Evolutionary conservation across 306 rosid species (phyloP), one percentile per base, ranked within the genome.

Genomic region (Quercus bicolor): DNA sequence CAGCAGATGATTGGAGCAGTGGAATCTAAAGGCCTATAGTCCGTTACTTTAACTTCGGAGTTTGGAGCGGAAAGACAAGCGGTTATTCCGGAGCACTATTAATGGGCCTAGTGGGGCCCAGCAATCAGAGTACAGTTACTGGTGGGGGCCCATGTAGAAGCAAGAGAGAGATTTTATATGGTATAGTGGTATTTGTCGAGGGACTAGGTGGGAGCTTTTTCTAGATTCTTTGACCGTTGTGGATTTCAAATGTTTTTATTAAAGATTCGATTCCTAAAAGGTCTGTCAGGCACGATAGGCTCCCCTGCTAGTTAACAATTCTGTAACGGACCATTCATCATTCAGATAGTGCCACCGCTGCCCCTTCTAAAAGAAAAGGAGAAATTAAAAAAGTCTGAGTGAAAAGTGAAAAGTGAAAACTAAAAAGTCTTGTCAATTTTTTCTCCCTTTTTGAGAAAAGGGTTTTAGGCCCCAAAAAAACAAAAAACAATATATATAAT

Each of bases 171-270:
- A 21, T 10, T 37, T 37, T 6, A 37, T 6, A 6, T 37, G 43
- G 45, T 8, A 40, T 40, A 40, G 45, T 40, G 0, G 45, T 40
- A 40, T 40, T 40, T 40, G 45, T 40, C 45, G 11, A 14, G 45
- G 20, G 9, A 2, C 31, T 48, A 7, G 48, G 71, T 26, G 19
- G 78, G 71, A 20, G 20, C 59, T 51, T 14, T 4, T 6, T 79
- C 23, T 37, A 18, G 69, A 73, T 73, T 79, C 77, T 65, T 54
- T 73, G 78, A 79, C 83, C 83, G 72, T 75, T 75, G 65, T 33
- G 84, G 79, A 75, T 60, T 34, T 33, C 19, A 60, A 76, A 60
- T 18, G 15, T 19, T 43, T 20, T 60, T 81, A 40, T 40, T 40
- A 40, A 40, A 40, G 45, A 40, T 24, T 13, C 23, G 77, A 79